Conservation (phyloP, 2,329 filamentous ascomycete species). For the Davidsoniella virescens region DNA sequence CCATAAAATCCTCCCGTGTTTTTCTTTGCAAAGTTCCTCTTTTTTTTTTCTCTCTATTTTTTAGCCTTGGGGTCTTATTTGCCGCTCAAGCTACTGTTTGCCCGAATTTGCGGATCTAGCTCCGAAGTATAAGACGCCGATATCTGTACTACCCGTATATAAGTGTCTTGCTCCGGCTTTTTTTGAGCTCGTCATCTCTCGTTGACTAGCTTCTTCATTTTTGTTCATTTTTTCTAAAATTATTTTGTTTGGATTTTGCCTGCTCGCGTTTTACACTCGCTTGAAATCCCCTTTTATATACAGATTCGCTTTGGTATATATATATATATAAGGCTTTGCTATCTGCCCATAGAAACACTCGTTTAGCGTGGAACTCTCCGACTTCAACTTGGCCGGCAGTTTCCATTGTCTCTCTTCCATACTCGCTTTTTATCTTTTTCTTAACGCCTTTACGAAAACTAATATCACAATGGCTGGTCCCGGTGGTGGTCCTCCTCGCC, state of each 20-base stretch:
- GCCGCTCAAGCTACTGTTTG: no score
- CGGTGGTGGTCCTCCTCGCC: conserved; percentile 77
- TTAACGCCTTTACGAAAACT: conserved; percentile 3
- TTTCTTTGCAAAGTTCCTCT: no score
- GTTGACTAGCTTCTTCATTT: not conserved
- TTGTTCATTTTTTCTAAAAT: not conserved
- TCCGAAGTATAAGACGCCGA: no score
- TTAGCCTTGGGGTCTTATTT: not conserved
- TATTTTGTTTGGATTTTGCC: not conserved
- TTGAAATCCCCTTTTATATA: conserved; percentile 2
- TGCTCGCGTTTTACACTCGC: not conserved
- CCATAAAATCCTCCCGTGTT: no score
- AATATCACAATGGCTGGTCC: conserved; percentile 63
- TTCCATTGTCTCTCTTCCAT: not conserved
- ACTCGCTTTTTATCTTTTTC: not conserved
- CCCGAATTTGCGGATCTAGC: no score
- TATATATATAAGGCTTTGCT: no score
- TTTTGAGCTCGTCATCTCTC: no score
- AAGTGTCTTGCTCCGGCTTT: no score
- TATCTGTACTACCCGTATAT: no score
- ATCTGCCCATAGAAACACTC: not conserved
- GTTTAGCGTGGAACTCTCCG: not conserved
- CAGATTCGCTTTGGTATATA: not conserved
- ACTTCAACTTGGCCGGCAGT: not conserved
- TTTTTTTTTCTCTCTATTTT: not conserved